These are phyloP conservation scores for Entomortierella lignicola DNA, from an alignment of 192 early-diverging fungal genomes.

Conservation along the genomic window DNA sequence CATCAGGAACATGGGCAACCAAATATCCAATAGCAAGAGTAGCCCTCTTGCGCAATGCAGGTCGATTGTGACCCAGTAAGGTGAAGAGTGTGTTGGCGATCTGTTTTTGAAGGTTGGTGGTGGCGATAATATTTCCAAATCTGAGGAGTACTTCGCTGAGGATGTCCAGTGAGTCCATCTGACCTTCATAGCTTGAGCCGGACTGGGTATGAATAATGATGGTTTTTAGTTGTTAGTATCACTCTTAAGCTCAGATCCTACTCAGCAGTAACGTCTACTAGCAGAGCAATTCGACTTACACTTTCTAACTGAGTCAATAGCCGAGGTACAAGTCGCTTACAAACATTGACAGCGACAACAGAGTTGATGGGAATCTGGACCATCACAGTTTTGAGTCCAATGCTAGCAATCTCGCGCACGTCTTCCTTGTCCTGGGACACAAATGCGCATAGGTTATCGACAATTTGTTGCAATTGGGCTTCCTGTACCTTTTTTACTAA, in stretches of 20 bases:
- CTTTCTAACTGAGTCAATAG: slow-evolving; percentile 69
- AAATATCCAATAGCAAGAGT: slow-evolving; percentile 75
- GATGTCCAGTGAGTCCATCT: slow-evolving; percentile 81
- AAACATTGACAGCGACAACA: slow-evolving; percentile 61
- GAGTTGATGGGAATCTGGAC: slow-evolving; percentile 71
- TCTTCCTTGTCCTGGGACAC: slow-evolving; percentile 72
- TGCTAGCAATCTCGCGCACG: slow-evolving; percentile 85
- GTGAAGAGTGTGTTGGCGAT: slow-evolving; percentile 75
- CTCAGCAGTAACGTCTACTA: too few relatives aligned
- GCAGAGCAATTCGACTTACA: slow-evolving; percentile 63
- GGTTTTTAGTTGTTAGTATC: too few relatives aligned
- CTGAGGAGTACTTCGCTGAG: slow-evolving; percentile 76
- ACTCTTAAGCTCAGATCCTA: too few relatives aligned
- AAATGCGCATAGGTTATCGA: slow-evolving; percentile 75
- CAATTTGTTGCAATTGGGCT: slow-evolving; percentile 71
- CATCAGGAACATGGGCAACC: slow-evolving; percentile 73
- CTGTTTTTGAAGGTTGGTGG: slow-evolving; percentile 60
- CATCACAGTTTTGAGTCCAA: slow-evolving; percentile 87
- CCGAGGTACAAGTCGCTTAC: slow-evolving; percentile 75
- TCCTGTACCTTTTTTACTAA: slow-evolving; percentile 81
- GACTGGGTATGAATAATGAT: slow-evolving; percentile 23
- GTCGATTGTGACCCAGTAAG: slow-evolving; percentile 73
- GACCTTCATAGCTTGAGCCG: slow-evolving; percentile 62
- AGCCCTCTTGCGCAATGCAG: slow-evolving; percentile 84
- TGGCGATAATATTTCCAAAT: slow-evolving; percentile 72